These are phyloP conservation scores for Smallanthus sonchifolius DNA, from an alignment of 129 eudicot species.

Conservation along the genomic window DNA sequence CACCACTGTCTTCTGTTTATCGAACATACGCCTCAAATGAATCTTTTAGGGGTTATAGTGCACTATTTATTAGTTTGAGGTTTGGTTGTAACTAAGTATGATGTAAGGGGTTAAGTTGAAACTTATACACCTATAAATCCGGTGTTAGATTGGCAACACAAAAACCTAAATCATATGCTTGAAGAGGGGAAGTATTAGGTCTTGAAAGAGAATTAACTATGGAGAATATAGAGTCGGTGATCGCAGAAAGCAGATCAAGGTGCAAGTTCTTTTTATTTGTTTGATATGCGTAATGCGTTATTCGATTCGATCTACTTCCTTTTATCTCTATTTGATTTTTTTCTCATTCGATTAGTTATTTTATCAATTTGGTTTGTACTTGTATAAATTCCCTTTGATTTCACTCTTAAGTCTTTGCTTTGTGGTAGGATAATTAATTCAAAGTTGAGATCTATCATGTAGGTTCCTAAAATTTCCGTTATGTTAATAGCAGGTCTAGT, in stretches of 20 bases:
- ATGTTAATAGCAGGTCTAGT: too few species aligned
- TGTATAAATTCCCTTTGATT: too few species aligned
- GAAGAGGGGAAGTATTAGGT: slow-evolving; percentile 6
- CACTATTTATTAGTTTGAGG: slow-evolving; percentile 5
- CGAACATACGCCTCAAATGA: not conserved
- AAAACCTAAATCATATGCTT: not conserved
- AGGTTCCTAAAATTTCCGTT: too few species aligned
- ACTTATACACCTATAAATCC: slow-evolving; percentile 9
- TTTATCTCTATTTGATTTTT: too few species aligned
- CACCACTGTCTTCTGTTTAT: not conserved
- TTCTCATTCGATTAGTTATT: too few species aligned
- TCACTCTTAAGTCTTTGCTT: too few species aligned
- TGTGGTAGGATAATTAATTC: too few species aligned
- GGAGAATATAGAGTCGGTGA: not conserved
- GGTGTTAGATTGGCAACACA: not conserved
- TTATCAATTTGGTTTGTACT: too few species aligned
- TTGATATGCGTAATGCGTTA: too few species aligned
- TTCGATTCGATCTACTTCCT: too few species aligned
- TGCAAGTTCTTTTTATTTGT: not conserved
- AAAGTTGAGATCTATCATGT: too few species aligned
- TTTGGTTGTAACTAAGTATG: not conserved
- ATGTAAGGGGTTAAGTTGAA: slow-evolving; percentile 10
- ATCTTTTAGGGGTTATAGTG: slow-evolving; percentile 15
- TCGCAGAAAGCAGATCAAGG: not conserved
- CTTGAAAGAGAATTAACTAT: not conserved